Percentiles rank a stretch among this genome's conserved stretches.
phyloP scores from a whole-genome alignment of 257 asterid species.

The Scutellaria galericulata region DNA sequence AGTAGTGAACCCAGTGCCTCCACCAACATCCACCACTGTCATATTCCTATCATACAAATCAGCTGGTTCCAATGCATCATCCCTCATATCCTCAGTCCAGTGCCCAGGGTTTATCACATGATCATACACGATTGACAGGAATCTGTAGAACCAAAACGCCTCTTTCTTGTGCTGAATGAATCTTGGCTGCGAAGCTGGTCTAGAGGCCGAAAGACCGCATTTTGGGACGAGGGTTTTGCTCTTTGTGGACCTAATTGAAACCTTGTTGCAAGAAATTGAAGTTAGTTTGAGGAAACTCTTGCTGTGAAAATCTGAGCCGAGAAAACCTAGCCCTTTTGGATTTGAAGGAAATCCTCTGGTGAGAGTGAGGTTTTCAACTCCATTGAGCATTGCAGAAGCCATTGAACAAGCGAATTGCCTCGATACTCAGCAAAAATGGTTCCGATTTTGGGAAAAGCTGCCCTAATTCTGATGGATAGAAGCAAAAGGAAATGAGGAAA shows the following conservation, averaged over 20 bases:
- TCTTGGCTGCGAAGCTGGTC: slow-evolving; percentile 91
- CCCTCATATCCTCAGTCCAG: slow-evolving; percentile 99
- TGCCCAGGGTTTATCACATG: slow-evolving; percentile 99
- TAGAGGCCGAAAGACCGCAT: slow-evolving; percentile 71
- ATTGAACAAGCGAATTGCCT: slow-evolving; percentile 36
- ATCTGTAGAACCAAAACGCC: slow-evolving; percentile 95
- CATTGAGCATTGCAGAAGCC: slow-evolving; percentile 74
- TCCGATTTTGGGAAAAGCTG: slow-evolving; percentile 11
- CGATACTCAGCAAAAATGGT: not conserved
- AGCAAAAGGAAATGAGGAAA: slow-evolving; percentile 1
- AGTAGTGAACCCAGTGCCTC: slow-evolving; percentile 95
- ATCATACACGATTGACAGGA: slow-evolving; percentile 90
- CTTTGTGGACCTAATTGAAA: slow-evolving; percentile 40
- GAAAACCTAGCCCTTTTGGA: slow-evolving; percentile 53
- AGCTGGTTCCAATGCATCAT: slow-evolving; percentile 96
- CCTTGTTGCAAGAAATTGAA: slow-evolving; percentile 43
- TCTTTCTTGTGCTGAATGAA: slow-evolving; percentile 96
- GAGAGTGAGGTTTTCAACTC: slow-evolving; percentile 60
- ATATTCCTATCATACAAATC: slow-evolving; percentile 57
- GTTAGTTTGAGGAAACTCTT: slow-evolving; percentile 46
- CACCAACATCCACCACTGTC: slow-evolving; percentile 93
- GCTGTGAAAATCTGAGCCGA: slow-evolving; percentile 55
- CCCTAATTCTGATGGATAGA: not conserved
- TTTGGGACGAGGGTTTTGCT: slow-evolving; percentile 49
- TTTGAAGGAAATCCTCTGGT: slow-evolving; percentile 44